Base-by-base conservation (phyloP, 2,329 filamentous ascomycete species). In the Pseudomassariella vexata region DNA sequence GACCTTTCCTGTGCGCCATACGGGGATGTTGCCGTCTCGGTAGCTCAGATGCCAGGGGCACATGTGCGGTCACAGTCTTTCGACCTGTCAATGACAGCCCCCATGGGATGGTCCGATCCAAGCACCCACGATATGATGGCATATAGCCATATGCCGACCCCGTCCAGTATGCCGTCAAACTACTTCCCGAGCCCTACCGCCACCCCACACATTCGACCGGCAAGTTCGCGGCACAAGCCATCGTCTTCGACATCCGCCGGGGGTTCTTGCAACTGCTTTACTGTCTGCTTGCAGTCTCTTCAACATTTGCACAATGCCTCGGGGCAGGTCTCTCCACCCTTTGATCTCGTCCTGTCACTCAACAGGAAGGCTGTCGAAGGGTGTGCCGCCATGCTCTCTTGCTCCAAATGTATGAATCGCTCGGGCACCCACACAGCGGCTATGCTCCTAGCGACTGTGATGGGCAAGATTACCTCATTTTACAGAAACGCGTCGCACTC, bases 361-460 rank as follows among this genome's bases (percentile, higher is more conserved):
- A 70, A 68, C 44, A 57, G 62, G 15, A 66, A 62, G 37, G 68
- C 68, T 1, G 62, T 72, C 9, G 63, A 68, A 24, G 60, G 55
- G n/a, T 71, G 68, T 37, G 57, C 60, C 1, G 50, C 55, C 2
- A 66, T 72, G 62, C 55, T 73, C 4, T 50, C 53, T 14, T 73
- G 68, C 43, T 32, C 50, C 0, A 51, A 52, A 16, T 73, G 68
- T 46, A 62, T 69, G 52, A 59, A 52, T 34, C 53, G 56, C 9
- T 59, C 59, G 2, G 63, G 60, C 2, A 60, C 56, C 4, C 61
- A 66, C 28, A 68, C 66, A 2, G 55, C 60, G 0, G 59, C 61
- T 5, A 70, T 70, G 66, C 55, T 72, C 0, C 54, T 71, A n/a
- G 65, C 62, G 0, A 70, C 66, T 0, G 53, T 71, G 14, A 60